phyloP scores from a whole-genome alignment of 2,329 filamentous ascomycete genomes.

The Phialemoniopsis sp. region DNA sequence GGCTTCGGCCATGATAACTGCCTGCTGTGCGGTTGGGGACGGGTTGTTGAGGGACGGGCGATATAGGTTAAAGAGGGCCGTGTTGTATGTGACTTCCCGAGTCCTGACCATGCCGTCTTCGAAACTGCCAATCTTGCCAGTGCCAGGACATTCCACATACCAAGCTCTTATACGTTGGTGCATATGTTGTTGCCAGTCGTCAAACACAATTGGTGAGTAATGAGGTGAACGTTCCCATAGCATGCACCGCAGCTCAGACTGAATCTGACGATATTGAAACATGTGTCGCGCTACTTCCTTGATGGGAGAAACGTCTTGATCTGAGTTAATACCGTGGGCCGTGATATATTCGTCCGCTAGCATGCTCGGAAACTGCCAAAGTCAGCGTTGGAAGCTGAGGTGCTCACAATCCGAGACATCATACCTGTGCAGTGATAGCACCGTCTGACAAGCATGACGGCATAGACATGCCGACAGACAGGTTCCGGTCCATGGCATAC shows the following conservation, averaged over 20 bases:
- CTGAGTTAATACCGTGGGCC: too few relatives aligned
- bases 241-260: conserved; percentile 3
- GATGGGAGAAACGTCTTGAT: not conserved
- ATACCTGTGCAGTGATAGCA: conserved; percentile 4
- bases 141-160: conserved; percentile 1
- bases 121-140: not conserved
- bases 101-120: not conserved
- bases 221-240: not conserved
- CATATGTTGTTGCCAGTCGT: conserved; percentile 3
- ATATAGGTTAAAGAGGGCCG: conserved; percentile 4
- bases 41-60: conserved; percentile 4
- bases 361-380: conserved; percentile 3
- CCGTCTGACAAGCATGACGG: conserved; percentile 5
- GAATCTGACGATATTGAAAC: conserved; percentile 2
- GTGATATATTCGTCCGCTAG: conserved; percentile 4
- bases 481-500: conserved; percentile 6
- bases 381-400: too few relatives aligned
- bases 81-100: conserved; percentile 1
- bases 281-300: conserved; percentile 1
- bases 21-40: not conserved
- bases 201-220: not conserved
- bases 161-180: conserved; percentile 1
- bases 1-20: conserved; percentile 1
- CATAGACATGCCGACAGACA: not conserved
- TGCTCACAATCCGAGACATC: not conserved